A percentile compares a stretch with the other conserved stretches of the same genome.
phyloP scores from a whole-genome alignment of 192 early-diverging fungal species.

The Podila minutissima region DNA sequence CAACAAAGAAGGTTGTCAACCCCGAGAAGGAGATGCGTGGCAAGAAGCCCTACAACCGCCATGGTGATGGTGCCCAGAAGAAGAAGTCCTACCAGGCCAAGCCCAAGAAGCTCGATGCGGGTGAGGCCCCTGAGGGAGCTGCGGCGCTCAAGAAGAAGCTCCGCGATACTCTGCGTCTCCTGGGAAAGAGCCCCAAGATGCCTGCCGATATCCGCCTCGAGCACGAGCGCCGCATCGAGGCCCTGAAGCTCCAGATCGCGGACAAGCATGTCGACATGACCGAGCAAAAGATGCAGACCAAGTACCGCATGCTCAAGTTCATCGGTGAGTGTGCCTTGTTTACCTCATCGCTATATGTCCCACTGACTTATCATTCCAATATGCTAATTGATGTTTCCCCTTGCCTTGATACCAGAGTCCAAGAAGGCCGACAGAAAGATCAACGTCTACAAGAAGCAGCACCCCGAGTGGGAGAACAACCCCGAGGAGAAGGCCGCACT shows the following conservation, averaged over 20 bases:
- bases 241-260: constrained; percentile 51
- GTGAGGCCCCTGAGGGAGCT: constrained; percentile 35
- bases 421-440: constrained; percentile 57
- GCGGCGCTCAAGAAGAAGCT: constrained; percentile 58
- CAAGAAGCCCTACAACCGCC: constrained; percentile 46
- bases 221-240: constrained; percentile 52
- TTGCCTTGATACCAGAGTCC: constrained; percentile 38
- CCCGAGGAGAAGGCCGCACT: constrained; percentile 32
- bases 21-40: constrained; percentile 51
- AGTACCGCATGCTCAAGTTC: constrained; percentile 60
- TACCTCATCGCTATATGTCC: background rate
- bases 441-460: constrained; percentile 38
- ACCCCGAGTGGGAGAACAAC: constrained; percentile 27
- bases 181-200: constrained; percentile 45
- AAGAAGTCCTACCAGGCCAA: constrained; percentile 48
- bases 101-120: constrained; percentile 35
- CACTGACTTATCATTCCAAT: background rate
- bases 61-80: background rate
- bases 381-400: background rate
- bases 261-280: constrained; percentile 54
- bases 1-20: constrained; percentile 42
- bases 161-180: constrained; percentile 43
- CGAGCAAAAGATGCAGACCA: constrained; percentile 54
- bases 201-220: constrained; percentile 51
- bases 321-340: constrained; percentile 50